phyloP scores from a whole-genome alignment of 2,329 filamentous ascomycete species.

The Colletotrichum sp. region DNA sequence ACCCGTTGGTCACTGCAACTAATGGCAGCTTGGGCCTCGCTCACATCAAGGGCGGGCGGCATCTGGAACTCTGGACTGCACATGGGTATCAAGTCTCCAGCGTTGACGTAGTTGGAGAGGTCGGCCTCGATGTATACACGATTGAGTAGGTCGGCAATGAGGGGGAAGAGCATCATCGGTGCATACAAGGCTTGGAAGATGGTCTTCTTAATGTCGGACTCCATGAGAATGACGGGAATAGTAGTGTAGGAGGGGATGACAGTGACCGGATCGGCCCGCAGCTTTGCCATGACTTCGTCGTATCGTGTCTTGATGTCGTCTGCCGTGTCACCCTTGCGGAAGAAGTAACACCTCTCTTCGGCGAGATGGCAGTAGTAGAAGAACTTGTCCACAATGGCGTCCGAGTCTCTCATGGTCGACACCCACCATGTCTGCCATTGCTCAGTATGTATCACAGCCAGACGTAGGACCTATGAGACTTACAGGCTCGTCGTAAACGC shows the following conservation, averaged over 20 bases:
- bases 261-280: conserved; percentile 38
- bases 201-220: conserved; percentile 38
- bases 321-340: conserved; percentile 35
- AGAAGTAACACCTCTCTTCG: conserved; percentile 42
- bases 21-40: conserved; percentile 24
- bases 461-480: neutral
- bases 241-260: conserved; percentile 31
- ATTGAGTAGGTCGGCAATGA: conserved; percentile 37
- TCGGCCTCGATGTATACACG: conserved; percentile 29
- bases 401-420: conserved; percentile 47
- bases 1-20: conserved; percentile 36
- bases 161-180: conserved; percentile 34
- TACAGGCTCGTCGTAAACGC: conserved; percentile 38
- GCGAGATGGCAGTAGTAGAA: conserved; percentile 52
- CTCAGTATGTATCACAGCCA: neutral
- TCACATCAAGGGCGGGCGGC: conserved; percentile 7
- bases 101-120: neutral
- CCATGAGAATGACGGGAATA: conserved; percentile 40
- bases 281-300: conserved; percentile 30
- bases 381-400: conserved; percentile 50
- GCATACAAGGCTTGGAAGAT: conserved; percentile 40
- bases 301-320: conserved; percentile 33
- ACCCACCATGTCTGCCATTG: conserved; percentile 29
- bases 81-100: conserved; percentile 15
- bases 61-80: conserved; percentile 6